These are phyloP conservation scores for Colletotrichum sp. DNA, from an alignment of 2,329 filamentous ascomycete genomes.

Conservation along the genomic window DNA sequence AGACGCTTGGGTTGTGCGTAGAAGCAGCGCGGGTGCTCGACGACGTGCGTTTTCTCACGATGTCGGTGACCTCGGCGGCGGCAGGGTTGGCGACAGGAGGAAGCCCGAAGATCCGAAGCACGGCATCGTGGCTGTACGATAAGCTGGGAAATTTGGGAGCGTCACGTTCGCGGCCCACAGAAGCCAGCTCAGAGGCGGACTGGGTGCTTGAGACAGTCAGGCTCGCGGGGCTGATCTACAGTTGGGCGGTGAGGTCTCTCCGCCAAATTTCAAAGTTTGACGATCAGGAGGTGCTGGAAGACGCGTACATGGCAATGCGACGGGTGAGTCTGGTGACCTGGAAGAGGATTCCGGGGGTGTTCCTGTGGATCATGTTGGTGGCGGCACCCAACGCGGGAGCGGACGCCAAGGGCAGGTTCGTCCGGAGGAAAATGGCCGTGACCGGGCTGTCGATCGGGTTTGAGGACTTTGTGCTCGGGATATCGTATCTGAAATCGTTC, in stretches of 20 bases:
- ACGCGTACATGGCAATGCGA: slow-evolving; percentile 29
- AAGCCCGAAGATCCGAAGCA: slow-evolving; percentile 23
- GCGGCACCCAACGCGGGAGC: slow-evolving; percentile 27
- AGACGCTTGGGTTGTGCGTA: slow-evolving; percentile 16
- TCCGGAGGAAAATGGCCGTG: slow-evolving; percentile 32
- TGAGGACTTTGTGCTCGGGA: slow-evolving; percentile 29
- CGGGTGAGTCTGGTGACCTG: slow-evolving; percentile 28
- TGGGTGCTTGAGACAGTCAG: slow-evolving; percentile 27
- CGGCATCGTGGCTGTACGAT: slow-evolving; percentile 26
- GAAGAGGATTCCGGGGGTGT: slow-evolving; percentile 34
- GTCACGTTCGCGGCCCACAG: neutral
- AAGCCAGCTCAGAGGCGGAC: neutral
- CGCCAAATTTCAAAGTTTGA: slow-evolving; percentile 29
- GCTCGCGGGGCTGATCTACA: slow-evolving; percentile 29
- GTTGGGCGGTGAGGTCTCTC: slow-evolving; percentile 26
- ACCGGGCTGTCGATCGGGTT: slow-evolving; percentile 30
- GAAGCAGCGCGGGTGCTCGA: slow-evolving; percentile 29
- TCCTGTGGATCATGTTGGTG: slow-evolving; percentile 33
- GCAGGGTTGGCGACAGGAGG: neutral
- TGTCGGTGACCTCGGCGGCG: slow-evolving; percentile 20
- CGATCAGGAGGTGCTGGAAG: slow-evolving; percentile 13
- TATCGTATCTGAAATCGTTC: slow-evolving; percentile 29
- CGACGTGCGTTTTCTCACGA: slow-evolving; percentile 30
- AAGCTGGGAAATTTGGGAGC: slow-evolving; percentile 11
- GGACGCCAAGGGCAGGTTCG: slow-evolving; percentile 29